phyloP scores from a whole-genome alignment of 2,329 filamentous ascomycete species.

The Neodidymelliopsis sp. region DNA sequence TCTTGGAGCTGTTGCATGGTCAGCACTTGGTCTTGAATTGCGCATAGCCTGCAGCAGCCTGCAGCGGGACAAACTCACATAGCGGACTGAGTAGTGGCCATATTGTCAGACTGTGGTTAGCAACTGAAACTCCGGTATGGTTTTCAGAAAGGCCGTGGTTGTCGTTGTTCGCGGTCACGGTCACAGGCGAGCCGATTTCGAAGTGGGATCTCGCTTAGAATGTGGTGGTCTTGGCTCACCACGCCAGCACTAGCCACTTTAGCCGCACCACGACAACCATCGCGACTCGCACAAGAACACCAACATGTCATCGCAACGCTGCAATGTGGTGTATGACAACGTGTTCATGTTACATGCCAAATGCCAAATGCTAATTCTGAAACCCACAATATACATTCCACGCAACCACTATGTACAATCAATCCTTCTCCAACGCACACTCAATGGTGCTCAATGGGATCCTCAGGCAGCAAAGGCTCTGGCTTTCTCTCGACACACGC shows the following conservation, averaged over 20 bases:
- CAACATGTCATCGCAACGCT: no score
- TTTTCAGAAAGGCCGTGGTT: slow-evolving; percentile 43
- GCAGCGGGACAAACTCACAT: slow-evolving; percentile 44
- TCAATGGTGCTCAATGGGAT: slow-evolving; percentile 76
- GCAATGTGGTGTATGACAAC: no score
- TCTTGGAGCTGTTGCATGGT: slow-evolving; percentile 73
- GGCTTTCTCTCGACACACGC: slow-evolving; percentile 65
- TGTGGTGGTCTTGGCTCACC: neutral
- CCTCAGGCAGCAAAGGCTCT: slow-evolving; percentile 77
- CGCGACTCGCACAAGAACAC: neutral
- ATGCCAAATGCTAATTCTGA: slow-evolving; percentile 3
- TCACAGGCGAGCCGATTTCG: slow-evolving; percentile 10
- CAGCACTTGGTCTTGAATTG: slow-evolving; percentile 28
- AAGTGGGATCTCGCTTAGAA: slow-evolving; percentile 4
- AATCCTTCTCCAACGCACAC: neutral
- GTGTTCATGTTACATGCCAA: no score
- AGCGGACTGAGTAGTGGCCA: slow-evolving; percentile 52
- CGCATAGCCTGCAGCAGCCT: slow-evolving; percentile 4
- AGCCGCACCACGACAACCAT: neutral
- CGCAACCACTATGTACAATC: slow-evolving; percentile 1
- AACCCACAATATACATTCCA: neutral
- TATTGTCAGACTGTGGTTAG: slow-evolving; percentile 47
- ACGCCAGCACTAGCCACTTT: neutral
- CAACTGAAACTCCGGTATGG: slow-evolving; percentile 45
- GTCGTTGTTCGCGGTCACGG: slow-evolving; percentile 9